These are phyloP conservation scores for Pulveroboletus sp. DNA, from an alignment of 1,284 basidiomycete species.

Conservation along the genomic window DNA sequence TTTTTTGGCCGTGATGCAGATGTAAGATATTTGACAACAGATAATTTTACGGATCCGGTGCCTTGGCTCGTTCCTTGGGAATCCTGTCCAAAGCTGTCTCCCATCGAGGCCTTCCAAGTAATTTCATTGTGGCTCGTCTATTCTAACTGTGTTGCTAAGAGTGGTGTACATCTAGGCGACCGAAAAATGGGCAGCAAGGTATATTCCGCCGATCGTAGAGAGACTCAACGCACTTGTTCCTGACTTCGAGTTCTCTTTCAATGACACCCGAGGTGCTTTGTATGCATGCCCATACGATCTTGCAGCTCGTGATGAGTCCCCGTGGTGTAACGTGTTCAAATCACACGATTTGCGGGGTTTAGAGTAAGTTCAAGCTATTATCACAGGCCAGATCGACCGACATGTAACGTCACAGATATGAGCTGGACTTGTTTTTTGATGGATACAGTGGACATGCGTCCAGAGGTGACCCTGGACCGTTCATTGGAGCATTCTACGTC, in stretches of 20 bases:
- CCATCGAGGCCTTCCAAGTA: background rate
- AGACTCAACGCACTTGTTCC: constrained; percentile 42
- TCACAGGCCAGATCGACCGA: background rate
- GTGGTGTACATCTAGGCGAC: constrained; percentile 23
- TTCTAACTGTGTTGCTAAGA: background rate
- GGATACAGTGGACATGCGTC: constrained; percentile 43
- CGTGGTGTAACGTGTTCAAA: constrained; percentile 47
- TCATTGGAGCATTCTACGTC: constrained; percentile 46
- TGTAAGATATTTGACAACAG: constrained; percentile 14
- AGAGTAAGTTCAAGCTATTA: constrained; percentile 34
- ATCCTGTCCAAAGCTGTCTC: constrained; percentile 7
- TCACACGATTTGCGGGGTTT: constrained; percentile 41
- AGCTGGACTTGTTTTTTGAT: constrained; percentile 46
- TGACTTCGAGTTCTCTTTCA: constrained; percentile 33
- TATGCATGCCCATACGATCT: constrained; percentile 52
- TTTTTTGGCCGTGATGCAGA: constrained; percentile 1
- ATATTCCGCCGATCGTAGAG: constrained; percentile 44
- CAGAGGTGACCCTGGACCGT: constrained; percentile 40
- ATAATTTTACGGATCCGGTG: constrained; percentile 34
- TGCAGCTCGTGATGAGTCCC: constrained; percentile 39
- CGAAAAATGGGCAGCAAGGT: constrained; percentile 41
- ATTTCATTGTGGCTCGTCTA: background rate
- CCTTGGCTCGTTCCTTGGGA: constrained; percentile 34
- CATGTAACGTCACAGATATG: constrained; percentile 30
- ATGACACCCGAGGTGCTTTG: constrained; percentile 45